Conservation (phyloP, 2,329 filamentous ascomycete genomes). For the Pochonia chlamydosporia region DNA sequence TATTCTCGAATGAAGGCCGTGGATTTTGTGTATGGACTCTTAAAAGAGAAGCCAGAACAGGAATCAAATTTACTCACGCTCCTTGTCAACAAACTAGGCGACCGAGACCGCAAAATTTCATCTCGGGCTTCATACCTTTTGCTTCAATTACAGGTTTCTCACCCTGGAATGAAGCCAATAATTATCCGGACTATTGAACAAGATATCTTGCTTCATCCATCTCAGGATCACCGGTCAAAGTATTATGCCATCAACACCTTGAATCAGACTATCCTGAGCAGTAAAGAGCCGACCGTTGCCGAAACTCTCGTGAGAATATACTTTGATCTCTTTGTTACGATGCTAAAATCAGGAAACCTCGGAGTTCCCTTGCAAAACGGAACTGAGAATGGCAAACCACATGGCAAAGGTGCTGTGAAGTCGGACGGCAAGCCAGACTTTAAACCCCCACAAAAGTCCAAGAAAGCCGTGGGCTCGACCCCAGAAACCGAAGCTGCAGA, state of each 20-base stretch:
- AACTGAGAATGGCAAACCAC: constrained; percentile 20
- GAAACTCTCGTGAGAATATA: constrained; percentile 83
- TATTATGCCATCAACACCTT: constrained; percentile 96
- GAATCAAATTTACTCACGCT: constrained; percentile 89
- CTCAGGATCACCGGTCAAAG: constrained; percentile 80
- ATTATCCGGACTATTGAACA: constrained; percentile 81
- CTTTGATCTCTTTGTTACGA: constrained; percentile 78
- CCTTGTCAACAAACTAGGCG: constrained; percentile 93
- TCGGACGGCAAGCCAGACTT: constrained; percentile 15
- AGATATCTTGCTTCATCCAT: constrained; percentile 80
- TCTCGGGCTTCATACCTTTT: constrained; percentile 89
- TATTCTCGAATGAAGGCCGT: constrained; percentile 84
- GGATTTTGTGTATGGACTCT: constrained; percentile 83
- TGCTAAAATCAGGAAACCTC: constrained; percentile 59
- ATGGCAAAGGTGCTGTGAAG: constrained; percentile 19
- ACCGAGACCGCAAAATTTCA: constrained; percentile 91
- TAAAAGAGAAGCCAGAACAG: constrained; percentile 95
- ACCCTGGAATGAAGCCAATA: constrained; percentile 89
- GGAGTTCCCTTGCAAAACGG: constrained; percentile 39
- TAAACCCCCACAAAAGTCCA: not conserved
- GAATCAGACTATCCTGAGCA: constrained; percentile 91
- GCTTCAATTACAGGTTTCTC: constrained; percentile 81
- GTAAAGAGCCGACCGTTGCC: constrained; percentile 74
- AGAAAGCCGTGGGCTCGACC: constrained; percentile 28
- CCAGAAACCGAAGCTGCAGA: constrained; percentile 66